These are phyloP conservation scores for Penicillium sclerotigenum DNA, from an alignment of 2,329 filamentous ascomycete species.

Conservation along the genomic window DNA sequence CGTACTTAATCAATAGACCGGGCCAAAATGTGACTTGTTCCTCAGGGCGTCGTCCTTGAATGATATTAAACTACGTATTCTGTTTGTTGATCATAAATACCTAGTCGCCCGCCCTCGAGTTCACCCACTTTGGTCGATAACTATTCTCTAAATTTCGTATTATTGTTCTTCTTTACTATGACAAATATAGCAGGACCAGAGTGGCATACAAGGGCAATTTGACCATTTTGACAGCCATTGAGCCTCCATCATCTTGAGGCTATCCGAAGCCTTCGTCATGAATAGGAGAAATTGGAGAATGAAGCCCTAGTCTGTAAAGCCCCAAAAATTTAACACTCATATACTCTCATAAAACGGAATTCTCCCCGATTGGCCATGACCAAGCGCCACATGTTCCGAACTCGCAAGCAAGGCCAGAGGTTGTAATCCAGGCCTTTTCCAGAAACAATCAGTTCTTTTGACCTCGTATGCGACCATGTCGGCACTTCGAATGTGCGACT, in stretches of 20 bases:
- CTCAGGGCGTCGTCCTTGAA: slow-evolving; percentile 23
- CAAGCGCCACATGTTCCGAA: not conserved
- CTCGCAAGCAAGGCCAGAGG: not conserved
- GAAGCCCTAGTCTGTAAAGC: no score
- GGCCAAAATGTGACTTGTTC: slow-evolving; percentile 40
- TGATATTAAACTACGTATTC: not conserved
- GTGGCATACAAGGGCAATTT: not conserved
- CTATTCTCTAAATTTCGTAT: no score
- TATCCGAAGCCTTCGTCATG: not conserved
- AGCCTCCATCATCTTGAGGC: not conserved
- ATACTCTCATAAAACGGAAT: not conserved
- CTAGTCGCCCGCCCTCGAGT: no score
- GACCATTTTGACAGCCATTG: not conserved
- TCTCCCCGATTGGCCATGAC: not conserved
- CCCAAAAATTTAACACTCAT: no score
- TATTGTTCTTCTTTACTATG: not conserved
- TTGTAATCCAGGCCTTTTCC: not conserved
- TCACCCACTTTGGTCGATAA: no score
- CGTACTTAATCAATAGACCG: slow-evolving; percentile 38
- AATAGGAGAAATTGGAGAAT: not conserved
- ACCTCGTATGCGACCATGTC: not conserved
- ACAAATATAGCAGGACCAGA: no score
- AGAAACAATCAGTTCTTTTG: not conserved
- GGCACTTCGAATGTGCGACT: not conserved
- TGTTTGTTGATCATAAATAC: not conserved